phyloP scores from a whole-genome alignment of 768 basidiomycete species.

The Leccinum rimulosum region DNA sequence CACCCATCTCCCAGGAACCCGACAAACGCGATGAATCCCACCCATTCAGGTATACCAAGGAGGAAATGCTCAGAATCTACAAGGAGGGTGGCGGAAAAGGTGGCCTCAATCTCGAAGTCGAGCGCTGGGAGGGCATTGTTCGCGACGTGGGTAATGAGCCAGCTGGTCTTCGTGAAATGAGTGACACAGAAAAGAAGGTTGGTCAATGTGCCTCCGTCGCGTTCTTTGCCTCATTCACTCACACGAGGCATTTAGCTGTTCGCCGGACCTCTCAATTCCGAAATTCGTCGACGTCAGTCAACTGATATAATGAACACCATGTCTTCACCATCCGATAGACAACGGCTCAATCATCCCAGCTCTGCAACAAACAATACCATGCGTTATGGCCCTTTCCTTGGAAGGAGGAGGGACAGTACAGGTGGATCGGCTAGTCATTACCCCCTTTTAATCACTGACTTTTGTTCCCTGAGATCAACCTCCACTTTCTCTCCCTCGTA shows the following conservation, averaged over 20 bases:
- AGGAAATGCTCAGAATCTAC: slow-evolving; percentile 81
- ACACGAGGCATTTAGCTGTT: slow-evolving; percentile 59
- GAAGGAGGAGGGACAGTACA: slow-evolving; percentile 66
- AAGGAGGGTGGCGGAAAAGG: slow-evolving; percentile 73
- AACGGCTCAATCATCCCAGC: slow-evolving; percentile 51
- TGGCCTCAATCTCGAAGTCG: slow-evolving; percentile 80
- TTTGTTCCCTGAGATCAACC: slow-evolving; percentile 50
- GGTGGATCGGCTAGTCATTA: slow-evolving; percentile 38
- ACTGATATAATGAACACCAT: slow-evolving; percentile 66
- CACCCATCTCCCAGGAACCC: slow-evolving; percentile 42
- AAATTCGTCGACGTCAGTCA: slow-evolving; percentile 82
- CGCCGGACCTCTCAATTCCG: slow-evolving; percentile 77
- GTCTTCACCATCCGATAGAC: slow-evolving; percentile 56
- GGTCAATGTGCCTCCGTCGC: slow-evolving; percentile 18
- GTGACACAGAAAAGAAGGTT: slow-evolving; percentile 87
- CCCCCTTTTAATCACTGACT: slow-evolving; percentile 6
- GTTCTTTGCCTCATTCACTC: slow-evolving; percentile 21
- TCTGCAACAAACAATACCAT: slow-evolving; percentile 52
- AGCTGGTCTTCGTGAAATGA: slow-evolving; percentile 72
- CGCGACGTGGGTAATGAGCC: slow-evolving; percentile 74
- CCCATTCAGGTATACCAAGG: slow-evolving; percentile 86
- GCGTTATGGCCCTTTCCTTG: slow-evolving; percentile 57
- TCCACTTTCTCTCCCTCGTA: slow-evolving; percentile 54
- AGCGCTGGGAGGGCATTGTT: slow-evolving; percentile 87
- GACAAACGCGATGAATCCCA: slow-evolving; percentile 63